Evolutionary conservation across 176 grass and related monocot species (phyloP).

Genomic region (Metroxylon sagu): DNA sequence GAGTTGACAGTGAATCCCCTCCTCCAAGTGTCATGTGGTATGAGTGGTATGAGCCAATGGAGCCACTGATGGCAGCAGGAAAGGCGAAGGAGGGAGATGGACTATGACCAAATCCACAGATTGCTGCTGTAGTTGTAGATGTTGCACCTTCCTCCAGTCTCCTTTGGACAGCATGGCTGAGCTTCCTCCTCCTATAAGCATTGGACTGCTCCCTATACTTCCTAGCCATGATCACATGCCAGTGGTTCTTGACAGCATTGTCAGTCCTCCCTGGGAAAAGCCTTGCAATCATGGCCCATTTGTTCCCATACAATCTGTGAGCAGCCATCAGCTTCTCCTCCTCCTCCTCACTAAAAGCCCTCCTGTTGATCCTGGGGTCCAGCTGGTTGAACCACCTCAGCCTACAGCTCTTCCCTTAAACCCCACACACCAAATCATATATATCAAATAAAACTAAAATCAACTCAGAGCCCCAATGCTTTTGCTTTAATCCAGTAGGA

Average conservation of each 20-base stretch:
- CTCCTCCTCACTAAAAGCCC: conserved; percentile 68
- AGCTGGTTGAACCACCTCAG: conserved; percentile 95
- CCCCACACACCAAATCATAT: no score
- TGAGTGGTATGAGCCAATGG: neutral
- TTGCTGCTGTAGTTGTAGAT: neutral
- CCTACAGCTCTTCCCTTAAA: conserved; percentile 85
- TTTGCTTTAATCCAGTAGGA: no score
- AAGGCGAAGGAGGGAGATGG: conserved; percentile 1
- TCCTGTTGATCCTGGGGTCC: conserved; percentile 76
- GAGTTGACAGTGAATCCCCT: neutral
- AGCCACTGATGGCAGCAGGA: neutral
- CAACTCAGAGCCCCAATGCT: no score
- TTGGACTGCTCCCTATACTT: conserved; percentile 80
- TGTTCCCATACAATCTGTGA: conserved; percentile 83
- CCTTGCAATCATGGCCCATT: conserved; percentile 87
- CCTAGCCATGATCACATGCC: conserved; percentile 95
- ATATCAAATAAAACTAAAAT: no score
- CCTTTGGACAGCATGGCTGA: conserved; percentile 57
- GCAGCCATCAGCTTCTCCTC: conserved; percentile 83
- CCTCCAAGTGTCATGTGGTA: neutral
- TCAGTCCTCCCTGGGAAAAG: conserved; percentile 90
- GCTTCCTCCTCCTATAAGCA: conserved; percentile 68
- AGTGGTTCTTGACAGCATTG: conserved; percentile 96
- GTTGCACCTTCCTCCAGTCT: conserved; percentile 32
- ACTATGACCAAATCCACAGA: conserved; percentile 7